phyloP scores from a whole-genome alignment of 768 basidiomycete genomes.

The Lactifluus pinguis region DNA sequence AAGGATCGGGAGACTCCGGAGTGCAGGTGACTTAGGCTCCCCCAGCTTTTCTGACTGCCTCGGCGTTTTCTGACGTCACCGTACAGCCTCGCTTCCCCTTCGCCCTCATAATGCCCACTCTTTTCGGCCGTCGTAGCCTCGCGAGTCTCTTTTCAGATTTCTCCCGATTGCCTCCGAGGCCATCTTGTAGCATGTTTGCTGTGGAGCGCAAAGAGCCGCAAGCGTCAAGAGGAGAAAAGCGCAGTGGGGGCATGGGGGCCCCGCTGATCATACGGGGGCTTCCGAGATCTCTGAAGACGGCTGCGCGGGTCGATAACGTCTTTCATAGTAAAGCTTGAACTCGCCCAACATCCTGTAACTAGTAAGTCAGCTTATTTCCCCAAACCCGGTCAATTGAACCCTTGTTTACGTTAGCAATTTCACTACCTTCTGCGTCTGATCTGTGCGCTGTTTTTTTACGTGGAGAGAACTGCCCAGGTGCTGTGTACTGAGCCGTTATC shows the following conservation, averaged over 20 bases:
- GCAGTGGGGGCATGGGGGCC: neutral
- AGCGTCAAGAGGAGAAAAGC: neutral
- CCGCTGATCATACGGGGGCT: neutral
- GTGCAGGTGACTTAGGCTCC: neutral
- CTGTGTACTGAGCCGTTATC: neutral
- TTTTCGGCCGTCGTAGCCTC: neutral
- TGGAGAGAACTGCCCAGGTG: neutral
- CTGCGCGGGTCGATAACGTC: neutral
- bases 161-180: neutral
- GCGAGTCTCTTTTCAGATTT: neutral
- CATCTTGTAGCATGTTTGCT: neutral
- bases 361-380: neutral
- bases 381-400: neutral
- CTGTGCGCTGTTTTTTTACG: neutral
- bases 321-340: neutral
- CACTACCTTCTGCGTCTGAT: neutral
- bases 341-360: neutral
- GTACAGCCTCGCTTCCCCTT: neutral
- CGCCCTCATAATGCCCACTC: slow-evolving; percentile 4
- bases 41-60: neutral
- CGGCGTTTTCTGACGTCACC: slow-evolving; percentile 8
- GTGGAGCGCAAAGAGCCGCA: neutral
- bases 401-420: neutral
- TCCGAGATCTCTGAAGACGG: neutral
- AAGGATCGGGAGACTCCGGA: neutral